Conservation (phyloP, 1,139 yeast genomes). For the Taiozyma sp. region DNA sequence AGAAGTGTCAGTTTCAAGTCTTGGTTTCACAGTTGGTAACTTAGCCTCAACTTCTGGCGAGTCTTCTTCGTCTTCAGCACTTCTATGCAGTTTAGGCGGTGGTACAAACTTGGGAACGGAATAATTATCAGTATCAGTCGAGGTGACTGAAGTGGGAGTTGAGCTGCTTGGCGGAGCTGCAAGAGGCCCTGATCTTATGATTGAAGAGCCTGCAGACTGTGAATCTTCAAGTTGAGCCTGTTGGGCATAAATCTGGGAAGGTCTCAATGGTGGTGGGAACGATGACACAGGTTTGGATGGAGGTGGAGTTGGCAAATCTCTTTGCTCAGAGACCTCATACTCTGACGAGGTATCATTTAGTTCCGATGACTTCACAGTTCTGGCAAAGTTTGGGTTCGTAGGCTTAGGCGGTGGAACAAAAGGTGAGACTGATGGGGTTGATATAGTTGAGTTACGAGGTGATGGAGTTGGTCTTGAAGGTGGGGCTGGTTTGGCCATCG, state of each 20-base stretch:
- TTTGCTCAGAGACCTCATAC: not conserved
- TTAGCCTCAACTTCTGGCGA: not conserved
- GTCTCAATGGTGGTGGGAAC: constrained; percentile 14
- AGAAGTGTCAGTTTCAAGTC: not conserved
- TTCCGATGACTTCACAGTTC: not conserved
- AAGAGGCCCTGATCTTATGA: not conserved
- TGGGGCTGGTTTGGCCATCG: not conserved
- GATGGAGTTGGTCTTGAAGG: not conserved
- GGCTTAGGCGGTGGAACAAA: constrained; percentile 7
- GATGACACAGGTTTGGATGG: constrained; percentile 1
- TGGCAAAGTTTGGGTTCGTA: constrained; percentile 5
- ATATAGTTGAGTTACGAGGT: not conserved
- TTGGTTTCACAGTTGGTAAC: not conserved
- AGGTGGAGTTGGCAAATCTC: not conserved
- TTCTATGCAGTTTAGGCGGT: constrained; percentile 28
- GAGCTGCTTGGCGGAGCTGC: not conserved
- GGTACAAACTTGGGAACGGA: constrained; percentile 18
- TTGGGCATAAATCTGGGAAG: constrained; percentile 3
- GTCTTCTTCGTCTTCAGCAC: constrained; percentile 2
- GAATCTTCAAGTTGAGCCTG: not conserved
- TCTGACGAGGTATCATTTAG: not conserved
- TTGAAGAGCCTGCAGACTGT: not conserved
- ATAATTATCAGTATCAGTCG: not conserved
- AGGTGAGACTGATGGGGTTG: not conserved
- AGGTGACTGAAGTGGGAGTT: not conserved